Base-by-base conservation (phyloP, 2,329 filamentous ascomycete genomes). In the Trichoderma atrobrunneum region DNA sequence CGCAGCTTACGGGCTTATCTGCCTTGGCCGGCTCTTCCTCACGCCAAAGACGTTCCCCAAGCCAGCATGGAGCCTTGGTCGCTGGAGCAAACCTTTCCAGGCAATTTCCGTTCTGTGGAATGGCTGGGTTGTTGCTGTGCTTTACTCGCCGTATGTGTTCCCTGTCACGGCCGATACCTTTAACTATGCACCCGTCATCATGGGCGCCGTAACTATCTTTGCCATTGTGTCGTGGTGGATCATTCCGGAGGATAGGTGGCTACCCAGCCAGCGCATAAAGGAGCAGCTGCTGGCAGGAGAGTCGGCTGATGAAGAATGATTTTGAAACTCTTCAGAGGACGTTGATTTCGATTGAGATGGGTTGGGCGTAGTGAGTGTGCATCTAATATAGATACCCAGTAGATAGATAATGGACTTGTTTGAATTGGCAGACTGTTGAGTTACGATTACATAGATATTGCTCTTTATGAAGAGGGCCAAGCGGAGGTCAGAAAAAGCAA, bases 151-250 rank as follows among this genome's bases (percentile, higher is more conserved):
- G 0, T 86, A 85, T 43, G 73, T 74, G 11, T 86, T 84, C 48
- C 84, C 84, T 0, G 84, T 86, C 1, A 78, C 77, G 0, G 83
- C 80, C 1, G 76, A 80, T 21, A 85, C 79, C 7, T 73, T 86
- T 16, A 86, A 86, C 72, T 86, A 85, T 79, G 85, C 85, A 0
- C 85, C 85, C 0, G 84, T 87, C 14, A 87, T 87, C 72, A 86
- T 87, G 84, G 83, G 76, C 3, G 81, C 78, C 2, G 84, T 86
- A 4, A 87, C 85, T 0, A 82, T 87, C 39, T 79, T 87, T 51
- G 71, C 71, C 6, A 26, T 72, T 11, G 8, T 61, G 18, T 72
- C 71, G 34, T 72, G 71, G 71, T 72, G 71, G 71, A 24, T 34
- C 5, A 72, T 72, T 36, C 71, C 71, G 4, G 71, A 70, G 5